These are phyloP conservation scores for Monosporascus sp. DNA, from an alignment of 2,329 filamentous ascomycete genomes.

Conservation along the genomic window DNA sequence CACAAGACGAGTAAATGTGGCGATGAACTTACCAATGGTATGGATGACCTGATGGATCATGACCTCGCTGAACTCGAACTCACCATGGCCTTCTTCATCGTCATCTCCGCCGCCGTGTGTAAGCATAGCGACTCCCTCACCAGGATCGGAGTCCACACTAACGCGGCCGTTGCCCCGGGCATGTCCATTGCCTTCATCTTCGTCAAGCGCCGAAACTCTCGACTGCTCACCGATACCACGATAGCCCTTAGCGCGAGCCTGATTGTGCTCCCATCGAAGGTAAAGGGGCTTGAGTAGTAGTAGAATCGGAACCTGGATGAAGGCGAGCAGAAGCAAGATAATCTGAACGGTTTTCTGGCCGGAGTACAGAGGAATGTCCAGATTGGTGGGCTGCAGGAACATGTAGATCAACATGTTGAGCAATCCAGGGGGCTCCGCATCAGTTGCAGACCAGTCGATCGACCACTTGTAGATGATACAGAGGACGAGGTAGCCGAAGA, in stretches of 20 bases:
- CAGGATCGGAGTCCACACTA: slow-evolving; percentile 62
- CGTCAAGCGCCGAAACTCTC: slow-evolving; percentile 83
- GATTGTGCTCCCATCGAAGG: slow-evolving; percentile 89
- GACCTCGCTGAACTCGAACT: slow-evolving; percentile 94
- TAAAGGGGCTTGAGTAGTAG: slow-evolving; percentile 96
- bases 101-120: slow-evolving; percentile 47
- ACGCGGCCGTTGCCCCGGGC: slow-evolving; percentile 57
- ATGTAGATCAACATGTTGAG: slow-evolving; percentile 99
- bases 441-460: slow-evolving; percentile 72
- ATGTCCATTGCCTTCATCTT: slow-evolving; percentile 68
- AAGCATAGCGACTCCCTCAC: slow-evolving; percentile 51
- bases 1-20: not conserved
- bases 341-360: slow-evolving; percentile 76
- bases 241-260: slow-evolving; percentile 81
- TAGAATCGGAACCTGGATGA: slow-evolving; percentile 82
- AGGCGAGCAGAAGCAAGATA: slow-evolving; percentile 72
- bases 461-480: slow-evolving; percentile 98
- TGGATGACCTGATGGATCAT: slow-evolving; percentile 99
- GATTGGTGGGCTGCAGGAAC: slow-evolving; percentile 82
- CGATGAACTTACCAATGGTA: slow-evolving; percentile 72
- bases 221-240: slow-evolving; percentile 86
- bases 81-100: slow-evolving; percentile 77
- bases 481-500: slow-evolving; percentile 93
- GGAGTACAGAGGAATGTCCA: slow-evolving; percentile 69
- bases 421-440: slow-evolving; percentile 71